Evolutionary conservation across 2,329 filamentous ascomycete species (phyloP).

Genomic region (Aspergillus sp.): DNA sequence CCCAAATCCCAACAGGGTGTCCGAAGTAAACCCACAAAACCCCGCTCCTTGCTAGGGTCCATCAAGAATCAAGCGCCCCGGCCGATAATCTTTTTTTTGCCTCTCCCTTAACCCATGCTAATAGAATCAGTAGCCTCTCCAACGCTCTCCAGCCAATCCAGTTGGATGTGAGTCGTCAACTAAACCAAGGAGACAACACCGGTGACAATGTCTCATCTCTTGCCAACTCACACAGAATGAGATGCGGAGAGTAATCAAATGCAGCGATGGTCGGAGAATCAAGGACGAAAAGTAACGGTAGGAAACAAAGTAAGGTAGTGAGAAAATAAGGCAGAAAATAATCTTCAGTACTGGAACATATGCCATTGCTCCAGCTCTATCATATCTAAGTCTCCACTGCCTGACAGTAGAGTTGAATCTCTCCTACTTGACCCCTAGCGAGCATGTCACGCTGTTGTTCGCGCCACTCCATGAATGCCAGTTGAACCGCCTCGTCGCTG

Average conservation of each 20-base stretch:
- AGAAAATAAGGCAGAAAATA: slow-evolving; percentile 2
- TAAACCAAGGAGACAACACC: slow-evolving; percentile 30
- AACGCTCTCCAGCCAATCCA: slow-evolving; percentile 35
- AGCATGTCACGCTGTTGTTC: slow-evolving; percentile 68
- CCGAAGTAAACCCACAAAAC: not conserved
- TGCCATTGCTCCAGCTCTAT: slow-evolving; percentile 2
- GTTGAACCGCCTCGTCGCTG: slow-evolving; percentile 93
- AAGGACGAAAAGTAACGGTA: not conserved
- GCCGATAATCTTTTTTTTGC: not conserved
- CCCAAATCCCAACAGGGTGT: not conserved
- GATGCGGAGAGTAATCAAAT: slow-evolving; percentile 14
- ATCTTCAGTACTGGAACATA: slow-evolving; percentile 7
- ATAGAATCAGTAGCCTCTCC: slow-evolving; percentile 22
- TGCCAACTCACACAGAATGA: slow-evolving; percentile 18
- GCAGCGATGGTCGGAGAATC: slow-evolving; percentile 9
- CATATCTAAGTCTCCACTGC: slow-evolving; percentile 48
- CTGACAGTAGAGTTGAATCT: slow-evolving; percentile 85
- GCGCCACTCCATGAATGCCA: slow-evolving; percentile 92
- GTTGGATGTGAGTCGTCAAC: slow-evolving; percentile 27
- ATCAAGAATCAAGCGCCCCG: slow-evolving; percentile 7
- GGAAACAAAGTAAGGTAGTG: not conserved
- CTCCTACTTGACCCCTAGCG: slow-evolving; percentile 71
- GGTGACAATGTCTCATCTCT: slow-evolving; percentile 14
- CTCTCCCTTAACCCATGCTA: slow-evolving; percentile 10
- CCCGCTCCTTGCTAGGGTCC: not conserved